Evolutionary conservation across 352 stramenopile genomes (phyloP).

Genomic region (Phytophthora lateralis): DNA sequence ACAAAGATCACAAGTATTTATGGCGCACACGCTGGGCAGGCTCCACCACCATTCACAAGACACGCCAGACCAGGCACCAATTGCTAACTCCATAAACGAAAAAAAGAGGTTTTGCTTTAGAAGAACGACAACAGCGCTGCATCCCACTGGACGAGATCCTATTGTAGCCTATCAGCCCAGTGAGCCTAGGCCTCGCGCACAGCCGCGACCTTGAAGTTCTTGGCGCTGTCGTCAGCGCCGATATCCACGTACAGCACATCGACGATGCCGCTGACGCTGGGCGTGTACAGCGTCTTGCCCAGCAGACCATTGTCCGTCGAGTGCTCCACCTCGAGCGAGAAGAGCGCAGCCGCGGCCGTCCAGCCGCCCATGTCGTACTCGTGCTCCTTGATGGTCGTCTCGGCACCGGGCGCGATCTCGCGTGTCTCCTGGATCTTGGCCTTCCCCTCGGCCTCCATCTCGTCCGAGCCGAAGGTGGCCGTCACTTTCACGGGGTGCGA

Average conservation of each 20-base stretch:
- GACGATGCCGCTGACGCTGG: constrained; percentile 60
- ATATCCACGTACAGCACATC: constrained; percentile 70
- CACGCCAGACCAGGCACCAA: constrained; percentile 16
- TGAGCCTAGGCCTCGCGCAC: constrained; percentile 44
- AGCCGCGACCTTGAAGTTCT: constrained; percentile 49
- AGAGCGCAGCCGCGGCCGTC: constrained; percentile 65
- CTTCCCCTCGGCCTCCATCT: constrained; percentile 68
- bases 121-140: neutral
- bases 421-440: constrained; percentile 65
- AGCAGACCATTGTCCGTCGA: constrained; percentile 29
- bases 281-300: constrained; percentile 55
- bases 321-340: constrained; percentile 62
- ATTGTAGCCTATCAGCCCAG: neutral
- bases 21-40: constrained; percentile 31
- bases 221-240: constrained; percentile 36
- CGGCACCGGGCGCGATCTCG: constrained; percentile 48
- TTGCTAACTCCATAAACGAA: constrained; percentile 32
- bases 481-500: constrained; percentile 60
- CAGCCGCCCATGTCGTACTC: constrained; percentile 84
- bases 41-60: constrained; percentile 13
- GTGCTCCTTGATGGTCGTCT: constrained; percentile 55
- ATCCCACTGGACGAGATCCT: neutral
- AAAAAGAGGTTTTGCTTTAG: constrained; percentile 35
- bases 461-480: constrained; percentile 71
- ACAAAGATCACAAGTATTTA: constrained; percentile 53